Conservation (phyloP, 2,329 filamentous ascomycete species). For the Penicillium corylophilum region DNA sequence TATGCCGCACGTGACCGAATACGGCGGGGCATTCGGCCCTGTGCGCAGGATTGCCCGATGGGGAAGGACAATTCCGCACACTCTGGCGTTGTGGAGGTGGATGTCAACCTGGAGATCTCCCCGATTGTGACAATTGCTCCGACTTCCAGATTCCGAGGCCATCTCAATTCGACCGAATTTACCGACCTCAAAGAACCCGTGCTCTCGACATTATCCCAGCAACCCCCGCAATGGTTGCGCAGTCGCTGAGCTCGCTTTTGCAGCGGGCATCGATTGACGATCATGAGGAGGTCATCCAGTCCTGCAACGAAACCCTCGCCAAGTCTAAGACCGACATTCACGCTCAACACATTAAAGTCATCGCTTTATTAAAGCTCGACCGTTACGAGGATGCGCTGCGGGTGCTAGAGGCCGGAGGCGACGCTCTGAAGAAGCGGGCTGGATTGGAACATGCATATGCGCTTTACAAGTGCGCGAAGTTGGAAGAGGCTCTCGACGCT, state of each 20-base stretch:
- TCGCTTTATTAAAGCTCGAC: conserved; percentile 63
- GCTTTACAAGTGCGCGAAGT: conserved; percentile 60
- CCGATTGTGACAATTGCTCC: conserved; percentile 2
- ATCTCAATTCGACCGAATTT: background rate
- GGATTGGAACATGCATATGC: conserved; percentile 63
- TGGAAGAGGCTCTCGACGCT: conserved; percentile 55
- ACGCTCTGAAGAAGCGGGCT: conserved; percentile 54
- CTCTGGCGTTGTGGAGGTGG: conserved; percentile 20
- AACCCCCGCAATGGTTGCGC: conserved; percentile 40
- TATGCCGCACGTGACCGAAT: conserved; percentile 17
- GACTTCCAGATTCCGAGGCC: background rate
- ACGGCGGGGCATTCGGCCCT: conserved; percentile 15
- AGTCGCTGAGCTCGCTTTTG: conserved; percentile 56
- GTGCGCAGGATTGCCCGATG: conserved; percentile 18
- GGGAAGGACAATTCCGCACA: conserved; percentile 27
- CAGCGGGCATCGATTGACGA: conserved; percentile 60
- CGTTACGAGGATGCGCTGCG: conserved; percentile 61
- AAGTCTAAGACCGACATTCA: conserved; percentile 57
- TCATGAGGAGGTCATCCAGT: conserved; percentile 60
- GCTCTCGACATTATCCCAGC: background rate
- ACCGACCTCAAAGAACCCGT: background rate
- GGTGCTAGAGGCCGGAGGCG: conserved; percentile 55
- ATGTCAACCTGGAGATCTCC: conserved; percentile 13
- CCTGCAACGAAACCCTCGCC: conserved; percentile 57
- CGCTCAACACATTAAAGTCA: conserved; percentile 58